Evolutionary conservation across 257 asterid species (phyloP), one percentile per base, ranked within the genome.

Genomic region (Parsonsia alboflavescens): DNA sequence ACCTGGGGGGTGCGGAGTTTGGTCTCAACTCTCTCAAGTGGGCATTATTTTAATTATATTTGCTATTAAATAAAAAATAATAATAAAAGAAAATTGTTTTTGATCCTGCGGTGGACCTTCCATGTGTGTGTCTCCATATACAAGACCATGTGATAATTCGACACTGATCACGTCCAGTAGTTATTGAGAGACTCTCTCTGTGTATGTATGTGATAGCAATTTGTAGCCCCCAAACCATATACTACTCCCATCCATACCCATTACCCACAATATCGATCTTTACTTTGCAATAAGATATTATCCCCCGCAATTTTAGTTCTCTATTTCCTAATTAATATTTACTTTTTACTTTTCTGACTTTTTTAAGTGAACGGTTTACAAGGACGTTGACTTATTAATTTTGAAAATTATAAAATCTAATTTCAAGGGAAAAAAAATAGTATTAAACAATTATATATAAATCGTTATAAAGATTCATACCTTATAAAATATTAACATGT

Each of bases 71-170:
- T 33, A 1, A 33, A 33, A 33, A 74, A 33, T 62, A 71, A 42
- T 21, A 36, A 53, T 22, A 26, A 13, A 74, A 41, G 61, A 48
- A 62, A 71, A 65, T 62, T 48, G 54, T 75, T 73, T 50, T 71
- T 62, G 79, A 77, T 75, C 41, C 68, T 61, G 87, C 75, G 58
- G 78, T 78, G 82, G 87, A 80, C 73, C 87, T 70, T 75, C 58
- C 70, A 45, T 80, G 87, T 80, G 71, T 67, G 71, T 80, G 82
- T 75, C 77, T 83, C 79, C 54, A 62, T 69, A 62, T 53, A 75
- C 87, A 83, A 68, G 48, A 69, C 73, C 84, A 83, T 80, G 87
- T 83, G 87, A 80, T 75, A 75, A 77, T 80, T 72, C 74, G 79
- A 70, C 48, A 68, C 84, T 80, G 63, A 72, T 79, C 79, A 77